Evolutionary conservation across 805 yeast species (phyloP).

Genomic region (Jamesozyma lodderae): DNA sequence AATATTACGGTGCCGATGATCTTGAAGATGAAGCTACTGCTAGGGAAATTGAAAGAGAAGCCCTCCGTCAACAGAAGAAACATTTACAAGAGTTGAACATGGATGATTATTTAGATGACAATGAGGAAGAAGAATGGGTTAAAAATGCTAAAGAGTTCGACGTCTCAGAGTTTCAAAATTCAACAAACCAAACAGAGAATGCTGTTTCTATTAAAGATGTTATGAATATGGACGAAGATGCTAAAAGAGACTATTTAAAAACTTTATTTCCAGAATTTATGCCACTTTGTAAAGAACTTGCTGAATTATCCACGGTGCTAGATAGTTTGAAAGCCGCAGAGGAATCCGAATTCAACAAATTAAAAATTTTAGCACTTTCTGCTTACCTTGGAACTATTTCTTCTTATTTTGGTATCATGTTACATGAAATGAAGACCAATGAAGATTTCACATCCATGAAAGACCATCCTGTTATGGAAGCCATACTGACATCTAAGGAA

Average conservation of each 20-base stretch:
- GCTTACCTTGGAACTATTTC: constrained; percentile 73
- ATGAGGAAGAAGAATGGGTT: constrained; percentile 67
- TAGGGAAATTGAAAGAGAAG: constrained; percentile 76
- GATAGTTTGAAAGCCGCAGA: constrained; percentile 29
- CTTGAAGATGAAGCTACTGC: constrained; percentile 60
- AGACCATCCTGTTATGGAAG: constrained; percentile 85
- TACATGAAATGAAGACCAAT: constrained; percentile 44
- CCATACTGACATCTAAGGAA: constrained; percentile 71
- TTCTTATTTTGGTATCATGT: constrained; percentile 69
- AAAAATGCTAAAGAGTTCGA: constrained; percentile 45
- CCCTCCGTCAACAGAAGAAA: constrained; percentile 72
- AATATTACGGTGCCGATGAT: constrained; percentile 47
- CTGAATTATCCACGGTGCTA: constrained; percentile 35
- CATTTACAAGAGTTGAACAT: constrained; percentile 68
- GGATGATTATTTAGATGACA: constrained; percentile 69
- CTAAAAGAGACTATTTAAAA: constrained; percentile 44
- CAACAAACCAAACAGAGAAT: constrained; percentile 27
- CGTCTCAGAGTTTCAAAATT: constrained; percentile 30
- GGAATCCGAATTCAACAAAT: constrained; percentile 31
- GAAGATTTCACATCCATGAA: constrained; percentile 58
- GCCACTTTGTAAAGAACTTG: constrained; percentile 61
- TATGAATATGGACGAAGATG: constrained; percentile 41
- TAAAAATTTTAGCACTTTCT: constrained; percentile 62
- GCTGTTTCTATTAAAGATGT: constrained; percentile 37
- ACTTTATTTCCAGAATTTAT: constrained; percentile 74